Percentiles rank a stretch among this genome's conserved stretches.
Conservation (phyloP, 1,139 yeast species). For the Debaryomyces nepalensis region DNA sequence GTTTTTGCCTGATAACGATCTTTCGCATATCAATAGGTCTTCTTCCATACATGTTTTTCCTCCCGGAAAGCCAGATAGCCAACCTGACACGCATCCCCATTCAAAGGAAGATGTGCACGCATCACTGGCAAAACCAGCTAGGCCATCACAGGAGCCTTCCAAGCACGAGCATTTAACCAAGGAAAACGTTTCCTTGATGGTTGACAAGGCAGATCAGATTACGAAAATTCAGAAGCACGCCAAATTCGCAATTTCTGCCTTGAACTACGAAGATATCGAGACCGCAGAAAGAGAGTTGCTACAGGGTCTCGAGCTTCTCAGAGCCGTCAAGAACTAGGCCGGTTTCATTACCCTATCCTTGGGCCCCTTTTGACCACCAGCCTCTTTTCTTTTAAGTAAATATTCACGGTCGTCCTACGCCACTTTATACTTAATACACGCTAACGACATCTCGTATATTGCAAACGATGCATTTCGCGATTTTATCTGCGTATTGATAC, state of each 20-base stretch:
- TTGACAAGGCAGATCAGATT: slow-evolving; percentile 64
- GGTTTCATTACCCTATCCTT: no score
- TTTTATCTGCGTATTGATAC: no score
- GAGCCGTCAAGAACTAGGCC: slow-evolving; percentile 19
- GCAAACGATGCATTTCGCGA: background rate
- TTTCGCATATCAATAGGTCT: slow-evolving; percentile 41
- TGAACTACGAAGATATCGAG: slow-evolving; percentile 83
- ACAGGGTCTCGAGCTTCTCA: slow-evolving; percentile 58
- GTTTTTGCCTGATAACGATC: slow-evolving; percentile 43
- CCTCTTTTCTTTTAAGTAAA: no score
- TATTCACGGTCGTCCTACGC: no score
- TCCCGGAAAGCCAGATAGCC: slow-evolving; percentile 21
- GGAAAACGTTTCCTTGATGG: slow-evolving; percentile 52
- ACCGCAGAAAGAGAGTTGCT: slow-evolving; percentile 82
- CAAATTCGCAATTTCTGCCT: slow-evolving; percentile 89
- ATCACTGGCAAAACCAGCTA: slow-evolving; percentile 2
- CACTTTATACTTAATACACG: background rate
- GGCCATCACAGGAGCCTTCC: background rate
- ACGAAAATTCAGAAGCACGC: slow-evolving; percentile 82
- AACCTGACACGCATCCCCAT: no score
- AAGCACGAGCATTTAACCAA: slow-evolving; percentile 36
- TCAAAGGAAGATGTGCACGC: background rate
- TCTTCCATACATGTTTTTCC: slow-evolving; percentile 45
- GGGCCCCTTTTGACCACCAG: no score
- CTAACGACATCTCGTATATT: background rate